Base-by-base conservation (phyloP, 169 alveolate genomes). In the Amoebophrya sp. region DNA sequence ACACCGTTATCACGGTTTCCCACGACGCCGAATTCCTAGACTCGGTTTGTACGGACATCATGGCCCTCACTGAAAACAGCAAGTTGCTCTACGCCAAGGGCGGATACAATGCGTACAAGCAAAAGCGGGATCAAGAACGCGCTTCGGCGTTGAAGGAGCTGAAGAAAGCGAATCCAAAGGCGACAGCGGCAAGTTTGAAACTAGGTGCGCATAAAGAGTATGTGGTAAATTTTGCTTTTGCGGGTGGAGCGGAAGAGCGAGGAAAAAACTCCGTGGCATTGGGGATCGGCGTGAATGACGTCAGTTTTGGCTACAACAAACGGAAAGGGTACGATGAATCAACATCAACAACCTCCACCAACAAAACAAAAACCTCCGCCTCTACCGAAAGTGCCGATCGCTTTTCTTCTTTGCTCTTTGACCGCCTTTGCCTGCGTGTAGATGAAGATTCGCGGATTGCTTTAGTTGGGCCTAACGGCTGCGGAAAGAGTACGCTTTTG, bases 11-110 rank as follows among this genome's bases (percentile, higher is more conserved):
- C 53, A 97, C 97, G 38, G 99, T 98, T 39, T 96, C 98, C 78
- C 99, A 98, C 95, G 99, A 98, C 83, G 97, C 98, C 95, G 99
- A 97, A 93, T 97, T 98, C 95, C 94, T 98, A 40, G 97, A 98
- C 93, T 97, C 95, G 93, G 97, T 96, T 10, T 97, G 98, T 65
- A 97, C 98, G 41, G 99, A 98, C 93, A 97, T 97, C 78, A 97
- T 98, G 76, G 65, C 65, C 29, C 65, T 47, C 29, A 18, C 18
- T 18, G 65, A 47, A 47, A 47, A 6, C 29, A 18, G 65, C 65
- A 47, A 47, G 18, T 18, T 47, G 6, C 18, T 47, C 29, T 47
- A 47, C 65, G 65, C 65, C 29, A 6, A 18, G 29, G 65, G 65
- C 65, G 18, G 65, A 12, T 47, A 47, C 65, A 47, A 47, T 47